Evolutionary conservation across 176 grass and related monocot species (phyloP).

Genomic region (Lolium multiflorum): DNA sequence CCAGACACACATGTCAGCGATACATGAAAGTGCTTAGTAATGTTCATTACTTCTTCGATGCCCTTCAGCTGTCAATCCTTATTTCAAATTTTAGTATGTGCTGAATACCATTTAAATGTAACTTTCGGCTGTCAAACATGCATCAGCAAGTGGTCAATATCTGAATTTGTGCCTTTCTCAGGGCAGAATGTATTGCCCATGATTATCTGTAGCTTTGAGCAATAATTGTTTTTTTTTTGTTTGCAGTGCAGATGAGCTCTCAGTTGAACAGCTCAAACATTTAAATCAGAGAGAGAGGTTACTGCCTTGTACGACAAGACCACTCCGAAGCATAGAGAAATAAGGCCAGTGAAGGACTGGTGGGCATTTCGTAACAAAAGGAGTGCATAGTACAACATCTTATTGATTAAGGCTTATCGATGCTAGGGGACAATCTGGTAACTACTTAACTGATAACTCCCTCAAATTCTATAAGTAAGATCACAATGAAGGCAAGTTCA

Average conservation of each 20-base stretch:
- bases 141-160: neutral
- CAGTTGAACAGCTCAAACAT: neutral
- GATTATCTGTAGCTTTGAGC: neutral
- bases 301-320: neutral
- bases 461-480: neutral
- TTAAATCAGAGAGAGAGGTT: neutral
- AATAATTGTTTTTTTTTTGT: constrained; percentile 9
- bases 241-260: neutral
- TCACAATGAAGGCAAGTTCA: neutral
- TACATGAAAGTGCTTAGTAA: neutral
- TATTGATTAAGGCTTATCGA: neutral
- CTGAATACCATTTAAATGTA: neutral
- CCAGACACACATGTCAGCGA: neutral
- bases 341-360: neutral
- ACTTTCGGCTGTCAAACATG: constrained; percentile 3
- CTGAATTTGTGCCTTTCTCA: neutral
- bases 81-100: neutral
- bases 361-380: neutral
- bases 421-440: neutral
- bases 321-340: neutral
- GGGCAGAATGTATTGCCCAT: neutral
- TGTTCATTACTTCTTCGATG: neutral
- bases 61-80: neutral
- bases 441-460: constrained; percentile 2
- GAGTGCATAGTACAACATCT: neutral